Base-by-base conservation (phyloP, 116 monocot genomes). In the Phalaenopsis hybrid region DNA sequence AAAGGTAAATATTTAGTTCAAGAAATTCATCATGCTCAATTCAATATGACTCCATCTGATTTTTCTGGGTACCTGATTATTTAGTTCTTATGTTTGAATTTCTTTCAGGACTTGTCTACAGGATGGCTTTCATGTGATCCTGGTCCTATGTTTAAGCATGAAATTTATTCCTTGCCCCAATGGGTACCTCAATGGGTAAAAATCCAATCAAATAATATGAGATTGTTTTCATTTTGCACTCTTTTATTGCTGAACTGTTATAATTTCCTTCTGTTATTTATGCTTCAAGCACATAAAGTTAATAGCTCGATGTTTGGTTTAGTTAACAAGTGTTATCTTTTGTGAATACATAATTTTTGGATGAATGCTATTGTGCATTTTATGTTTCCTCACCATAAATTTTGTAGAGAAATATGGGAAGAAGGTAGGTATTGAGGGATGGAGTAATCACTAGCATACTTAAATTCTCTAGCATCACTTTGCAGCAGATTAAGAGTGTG, bases 81-180 rank as follows among this genome's bases (percentile, higher is more conserved):
- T 28, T 28, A 21, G 70, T 75, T 44, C 17, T 17, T 20, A 44
- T 77, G 77, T 49, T 51, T 77, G 28, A 46, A 21, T 23, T 48
- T 11, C 44, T 78, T 91, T 76, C 78, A 99, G 99, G 99, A 99
- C 76, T 91, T 99, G 81, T 95, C 95, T 20, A 95, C 94, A 37
- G 99, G 99, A 79, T 99, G 99, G 99, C 94, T 99, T 82, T 76
- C 90, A 25, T 99, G 99, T 87, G 99, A 99, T 85, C 95, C 95
- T 83, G 99, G 88, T 86, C 93, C 92, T 7, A 81, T 99, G 81
- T 99, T 99, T 88, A 99, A 92, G 81, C 86, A 90, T 55, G 89
- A 88, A 70, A 79, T 83, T 52, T 92, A 89, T 85, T 87, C 87
- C 43, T 81, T 99, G 34, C 58, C 75, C 28, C 83, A 83, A 85